Evolutionary conservation across 2,329 filamentous ascomycete genomes (phyloP), one percentile per base, ranked within the genome.

Genomic region (Diatrype stigma): DNA sequence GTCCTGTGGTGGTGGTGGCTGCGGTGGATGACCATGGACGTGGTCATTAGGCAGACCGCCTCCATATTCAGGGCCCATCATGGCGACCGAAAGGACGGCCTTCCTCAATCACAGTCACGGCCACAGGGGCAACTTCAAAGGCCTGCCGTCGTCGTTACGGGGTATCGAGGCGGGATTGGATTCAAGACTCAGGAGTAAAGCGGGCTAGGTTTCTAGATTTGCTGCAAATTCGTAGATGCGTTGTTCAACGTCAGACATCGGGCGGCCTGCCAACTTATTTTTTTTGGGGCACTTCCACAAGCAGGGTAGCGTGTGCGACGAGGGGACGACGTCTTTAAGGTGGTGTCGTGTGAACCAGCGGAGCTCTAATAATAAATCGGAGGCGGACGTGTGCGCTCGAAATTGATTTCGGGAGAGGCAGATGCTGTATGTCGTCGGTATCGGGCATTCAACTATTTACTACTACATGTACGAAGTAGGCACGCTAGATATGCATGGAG

Each of bases 11-110:
- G 60, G 26, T 30, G 64, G 46, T 65, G 64, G 21, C 61, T 60
- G 52, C 65, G 63, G 52, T 45, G 63, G 63, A 48, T 65, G 64
- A 26, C 62, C 61, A 52, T 66, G 63, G 50, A 61, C 56, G 53
- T 56, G 66, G 58, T 68, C 65, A 50, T 60, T 61, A 58, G 61
- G 50, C 51, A 66, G 63, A 65, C 64, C 63, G 62, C 64, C 63
- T 60, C 62, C 65, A 54, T 67, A 65, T 52, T 68, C 66, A 51
- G 65, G 58, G 57, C 61, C 63, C 65, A 67, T 68, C 53, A 58
- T 63, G 59, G 60, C 51, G 59, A 57, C 57, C 61, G 58, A 61
- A 55, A 58, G 54, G 57, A 55, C 54, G 56, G 47, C 48, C 48
- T 58, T 52, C 57, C 50, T 52, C 53, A 52, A 50, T 48, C 42